These are phyloP conservation scores for Pulchroboletus neoregius DNA, from an alignment of 1,284 basidiomycete species.

Conservation along the genomic window DNA sequence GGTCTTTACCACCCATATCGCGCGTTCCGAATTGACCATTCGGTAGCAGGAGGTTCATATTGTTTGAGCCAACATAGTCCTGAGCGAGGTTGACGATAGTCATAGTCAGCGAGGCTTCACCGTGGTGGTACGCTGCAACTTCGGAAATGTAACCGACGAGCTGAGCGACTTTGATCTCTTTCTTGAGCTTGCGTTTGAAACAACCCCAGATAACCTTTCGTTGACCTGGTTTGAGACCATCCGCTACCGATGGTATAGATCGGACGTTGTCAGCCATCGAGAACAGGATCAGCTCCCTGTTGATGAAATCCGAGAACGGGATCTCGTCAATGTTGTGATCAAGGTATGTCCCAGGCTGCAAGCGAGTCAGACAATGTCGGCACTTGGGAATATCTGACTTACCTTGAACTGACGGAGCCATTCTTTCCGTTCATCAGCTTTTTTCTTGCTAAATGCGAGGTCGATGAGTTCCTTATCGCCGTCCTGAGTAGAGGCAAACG, in stretches of 20 bases:
- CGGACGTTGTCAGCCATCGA: constrained; percentile 99
- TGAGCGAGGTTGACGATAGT: constrained; percentile 97
- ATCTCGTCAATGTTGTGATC: constrained; percentile 89
- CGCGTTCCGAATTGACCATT: constrained; percentile 98
- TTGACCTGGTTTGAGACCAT: constrained; percentile 99
- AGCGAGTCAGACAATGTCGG: constrained; percentile 7
- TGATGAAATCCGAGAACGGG: constrained; percentile 93
- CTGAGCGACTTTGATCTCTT: constrained; percentile 96
- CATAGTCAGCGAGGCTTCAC: constrained; percentile 80
- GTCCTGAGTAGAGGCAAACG: constrained; percentile 78
- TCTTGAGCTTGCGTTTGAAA: constrained; percentile 92
- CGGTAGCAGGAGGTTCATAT: constrained; percentile 86
- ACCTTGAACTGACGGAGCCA: constrained; percentile 95
- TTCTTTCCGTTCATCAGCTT: constrained; percentile 97
- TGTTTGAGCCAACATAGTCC: constrained; percentile 94
- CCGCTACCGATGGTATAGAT: constrained; percentile 90
- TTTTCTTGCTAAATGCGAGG: constrained; percentile 99
- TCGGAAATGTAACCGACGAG: constrained; percentile 94
- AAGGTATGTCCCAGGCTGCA: constrained; percentile 88
- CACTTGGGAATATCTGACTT: constrained; percentile 14
- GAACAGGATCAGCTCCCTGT: constrained; percentile 97
- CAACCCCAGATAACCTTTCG: constrained; percentile 95
- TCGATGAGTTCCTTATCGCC: constrained; percentile 92
- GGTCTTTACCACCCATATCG: constrained; percentile 88
- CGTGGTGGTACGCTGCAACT: constrained; percentile 96